Evolutionary conservation across 768 basidiomycete genomes (phyloP).

Genomic region (Tubosaeta brunneosetosa): DNA sequence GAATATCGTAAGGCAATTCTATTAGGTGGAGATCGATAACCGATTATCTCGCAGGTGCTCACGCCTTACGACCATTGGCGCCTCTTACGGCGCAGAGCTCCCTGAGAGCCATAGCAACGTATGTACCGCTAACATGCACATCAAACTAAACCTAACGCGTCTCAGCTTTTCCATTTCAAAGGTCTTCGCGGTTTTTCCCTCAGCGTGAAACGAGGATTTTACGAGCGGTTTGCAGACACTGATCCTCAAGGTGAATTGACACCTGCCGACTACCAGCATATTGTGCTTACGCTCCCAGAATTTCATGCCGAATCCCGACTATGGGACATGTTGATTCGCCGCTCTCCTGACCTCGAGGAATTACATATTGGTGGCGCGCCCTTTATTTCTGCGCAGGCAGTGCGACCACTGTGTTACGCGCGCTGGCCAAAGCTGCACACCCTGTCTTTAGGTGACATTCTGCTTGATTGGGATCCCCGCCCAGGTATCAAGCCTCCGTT

Average conservation of each 20-base stretch:
- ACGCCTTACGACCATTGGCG: conserved; percentile 55
- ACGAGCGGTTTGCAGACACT: conserved; percentile 51
- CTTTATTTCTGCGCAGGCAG: conserved; percentile 39
- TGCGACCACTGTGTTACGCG: conserved; percentile 51
- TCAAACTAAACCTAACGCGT: not conserved
- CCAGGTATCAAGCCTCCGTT: conserved; percentile 52
- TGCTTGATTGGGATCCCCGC: conserved; percentile 48
- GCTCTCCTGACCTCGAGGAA: conserved; percentile 63
- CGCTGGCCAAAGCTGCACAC: conserved; percentile 64
- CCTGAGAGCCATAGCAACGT: conserved; percentile 61
- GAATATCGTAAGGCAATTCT: conserved; percentile 48
- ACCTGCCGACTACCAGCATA: not conserved
- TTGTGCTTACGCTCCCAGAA: conserved; percentile 15
- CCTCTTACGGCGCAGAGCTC: conserved; percentile 56
- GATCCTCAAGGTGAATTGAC: conserved; percentile 47
- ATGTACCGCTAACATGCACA: conserved; percentile 22
- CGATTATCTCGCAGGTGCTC: conserved; percentile 48
- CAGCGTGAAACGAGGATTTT: conserved; percentile 57
- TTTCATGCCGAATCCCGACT: conserved; percentile 31
- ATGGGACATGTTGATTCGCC: conserved; percentile 67
- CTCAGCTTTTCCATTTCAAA: conserved; percentile 64
- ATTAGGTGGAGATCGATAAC: not conserved
- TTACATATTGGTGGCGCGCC: conserved; percentile 41
- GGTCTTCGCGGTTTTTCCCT: conserved; percentile 61
- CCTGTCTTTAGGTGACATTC: conserved; percentile 61